Base-by-base conservation (phyloP, 345 rosid species). In the Microthlaspi erraticum region DNA sequence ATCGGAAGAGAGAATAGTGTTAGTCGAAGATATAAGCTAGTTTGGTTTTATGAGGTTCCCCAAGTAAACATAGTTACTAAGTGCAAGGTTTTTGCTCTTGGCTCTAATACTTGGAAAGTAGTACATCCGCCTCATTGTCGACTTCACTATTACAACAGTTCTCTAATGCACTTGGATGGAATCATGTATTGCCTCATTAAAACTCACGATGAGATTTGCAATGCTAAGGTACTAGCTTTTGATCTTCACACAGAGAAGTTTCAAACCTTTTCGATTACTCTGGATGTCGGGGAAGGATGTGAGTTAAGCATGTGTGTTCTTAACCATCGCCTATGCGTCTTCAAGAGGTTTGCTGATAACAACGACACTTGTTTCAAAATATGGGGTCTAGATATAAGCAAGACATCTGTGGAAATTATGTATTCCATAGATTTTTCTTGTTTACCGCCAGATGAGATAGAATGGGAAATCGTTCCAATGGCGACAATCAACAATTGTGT, bases 321-420 rank as follows among this genome's bases (percentile, higher is more conserved):
- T 20, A 11, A 59, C 33, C 18, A 20, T 59, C 64, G 48, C 12
- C 4, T 59, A 20, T 59, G 48, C 33, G 20, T 59, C 45, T 59
- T 38, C 64, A 39, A 46, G 52, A 46, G 10, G 0, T 46, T 19
- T 10, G 13, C 4, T 10, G n/a, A 49, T 49, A 11, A 26, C 4
- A 11, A n/a, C 9, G 65, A 41, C 37, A 7, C 1, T 8, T 26
- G 41, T 13, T 14, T 41, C 5, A 14, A 29, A n/a, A 42, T 42
- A n/a, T 41, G 65, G 51, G 38, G 50, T 43, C 23, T 42, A 26
- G 31, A 60, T 10, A 60, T 60, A 26, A 42, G 26, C 50, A n/a
- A 8, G 50, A 14, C 50, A 60, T 42, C 51, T 9, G 42, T 38
- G 66, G 66, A 60, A 8, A 26, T 43, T 2, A 61, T 61, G 53